phyloP scores from a whole-genome alignment of 352 stramenopile species.

The Phytopythium kandeliae region DNA sequence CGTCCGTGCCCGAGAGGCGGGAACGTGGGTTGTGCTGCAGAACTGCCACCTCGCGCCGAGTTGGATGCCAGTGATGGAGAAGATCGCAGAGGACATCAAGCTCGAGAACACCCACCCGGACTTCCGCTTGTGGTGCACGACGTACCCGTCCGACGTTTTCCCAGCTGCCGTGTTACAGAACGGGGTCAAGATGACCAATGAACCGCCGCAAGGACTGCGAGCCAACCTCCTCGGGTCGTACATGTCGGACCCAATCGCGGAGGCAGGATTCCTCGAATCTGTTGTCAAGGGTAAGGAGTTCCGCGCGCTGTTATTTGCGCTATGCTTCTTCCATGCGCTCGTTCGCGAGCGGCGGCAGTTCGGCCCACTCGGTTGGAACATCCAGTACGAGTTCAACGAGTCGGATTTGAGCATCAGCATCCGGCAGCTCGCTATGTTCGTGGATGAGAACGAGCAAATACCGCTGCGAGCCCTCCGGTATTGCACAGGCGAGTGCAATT shows the following conservation, averaged over 20 bases:
- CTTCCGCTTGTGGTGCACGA: constrained; percentile 94
- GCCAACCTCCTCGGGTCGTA: constrained; percentile 91
- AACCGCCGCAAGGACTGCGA: constrained; percentile 89
- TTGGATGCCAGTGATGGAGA: constrained; percentile 94
- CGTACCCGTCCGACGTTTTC: constrained; percentile 92
- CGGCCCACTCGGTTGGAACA: constrained; percentile 93
- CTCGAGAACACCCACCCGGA: constrained; percentile 75
- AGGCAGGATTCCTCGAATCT: constrained; percentile 85
- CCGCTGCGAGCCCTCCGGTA: constrained; percentile 74
- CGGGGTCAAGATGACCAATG: constrained; percentile 96
- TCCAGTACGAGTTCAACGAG: constrained; percentile 96
- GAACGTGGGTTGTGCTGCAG: constrained; percentile 90
- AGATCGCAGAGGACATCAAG: constrained; percentile 85
- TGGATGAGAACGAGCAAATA: constrained; percentile 88
- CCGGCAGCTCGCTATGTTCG: constrained; percentile 89
- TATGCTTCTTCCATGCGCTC: constrained; percentile 91
- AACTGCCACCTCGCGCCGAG: constrained; percentile 88
- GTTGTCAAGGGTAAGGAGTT: constrained; percentile 80
- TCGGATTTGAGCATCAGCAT: constrained; percentile 91
- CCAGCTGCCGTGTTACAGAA: constrained; percentile 93
- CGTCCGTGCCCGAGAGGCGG: constrained; percentile 62
- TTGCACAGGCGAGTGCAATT: constrained; percentile 84
- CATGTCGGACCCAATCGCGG: constrained; percentile 87
- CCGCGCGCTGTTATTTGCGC: constrained; percentile 82
- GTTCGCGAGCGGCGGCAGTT: constrained; percentile 92